A percentile compares a stretch with the other conserved stretches of the same genome.
These are phyloP conservation scores for Russula ochroleuca DNA, from an alignment of 768 basidiomycete species.

Conservation along the genomic window DNA sequence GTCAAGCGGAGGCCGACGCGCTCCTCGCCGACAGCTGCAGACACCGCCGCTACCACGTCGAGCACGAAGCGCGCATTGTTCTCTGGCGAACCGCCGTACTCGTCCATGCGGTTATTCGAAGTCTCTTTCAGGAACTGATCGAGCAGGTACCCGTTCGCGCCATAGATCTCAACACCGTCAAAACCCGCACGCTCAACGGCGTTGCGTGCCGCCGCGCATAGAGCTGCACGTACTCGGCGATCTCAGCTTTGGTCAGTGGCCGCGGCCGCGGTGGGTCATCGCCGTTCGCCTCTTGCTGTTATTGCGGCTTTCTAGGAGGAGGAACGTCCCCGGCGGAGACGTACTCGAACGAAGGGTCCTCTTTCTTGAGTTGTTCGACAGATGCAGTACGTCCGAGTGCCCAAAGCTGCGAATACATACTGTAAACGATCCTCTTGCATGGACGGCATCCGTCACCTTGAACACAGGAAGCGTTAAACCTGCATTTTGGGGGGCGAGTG, in stretches of 20 bases:
- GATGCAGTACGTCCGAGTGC: constrained; percentile 41
- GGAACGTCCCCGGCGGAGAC: constrained; percentile 33
- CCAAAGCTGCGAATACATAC: constrained; percentile 48
- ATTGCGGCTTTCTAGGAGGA: constrained; percentile 5
- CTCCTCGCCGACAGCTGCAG: constrained; percentile 41
- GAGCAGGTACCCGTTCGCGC: constrained; percentile 35
- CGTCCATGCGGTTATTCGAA: constrained; percentile 43
- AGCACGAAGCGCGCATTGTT: constrained; percentile 45
- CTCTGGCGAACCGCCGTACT: constrained; percentile 49
- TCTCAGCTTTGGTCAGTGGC: constrained; percentile 45
- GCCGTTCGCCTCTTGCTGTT: neutral
- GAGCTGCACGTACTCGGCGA: constrained; percentile 45
- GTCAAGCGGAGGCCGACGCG: constrained; percentile 39
- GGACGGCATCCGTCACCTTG: constrained; percentile 33
- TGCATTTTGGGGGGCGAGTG: neutral
- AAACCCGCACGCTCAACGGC: constrained; percentile 34
- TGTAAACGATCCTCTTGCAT: constrained; percentile 42
- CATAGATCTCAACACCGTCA: constrained; percentile 44
- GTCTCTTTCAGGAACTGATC: constrained; percentile 42
- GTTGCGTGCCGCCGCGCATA: constrained; percentile 38
- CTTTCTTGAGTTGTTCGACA: constrained; percentile 24
- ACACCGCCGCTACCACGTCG: constrained; percentile 42
- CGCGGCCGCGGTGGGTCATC: constrained; percentile 40
- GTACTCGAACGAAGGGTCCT: constrained; percentile 28
- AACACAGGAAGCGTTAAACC: neutral